These are phyloP conservation scores for Xylaria sp. DNA, from an alignment of 2,329 filamentous ascomycete species.

Conservation along the genomic window DNA sequence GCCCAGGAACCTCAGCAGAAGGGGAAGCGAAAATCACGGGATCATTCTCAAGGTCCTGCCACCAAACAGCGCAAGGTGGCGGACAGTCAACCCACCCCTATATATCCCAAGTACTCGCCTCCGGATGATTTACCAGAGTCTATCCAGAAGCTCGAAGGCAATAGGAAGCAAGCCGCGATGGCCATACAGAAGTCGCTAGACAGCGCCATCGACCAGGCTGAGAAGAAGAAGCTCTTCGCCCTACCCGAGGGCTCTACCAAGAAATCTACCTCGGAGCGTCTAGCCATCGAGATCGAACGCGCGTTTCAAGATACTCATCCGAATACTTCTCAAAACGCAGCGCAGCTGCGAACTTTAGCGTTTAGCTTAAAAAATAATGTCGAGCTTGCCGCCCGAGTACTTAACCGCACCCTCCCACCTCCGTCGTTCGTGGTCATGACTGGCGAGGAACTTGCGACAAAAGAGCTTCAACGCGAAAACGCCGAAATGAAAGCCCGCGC, in stretches of 20 bases:
- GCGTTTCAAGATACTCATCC: constrained; percentile 64
- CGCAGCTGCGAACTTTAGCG: constrained; percentile 75
- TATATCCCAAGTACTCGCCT: constrained; percentile 50
- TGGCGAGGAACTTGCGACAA: constrained; percentile 87
- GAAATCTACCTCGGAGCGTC: constrained; percentile 68
- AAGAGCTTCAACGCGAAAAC: constrained; percentile 80
- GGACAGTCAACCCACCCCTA: constrained; percentile 51
- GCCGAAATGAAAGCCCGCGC: constrained; percentile 78
- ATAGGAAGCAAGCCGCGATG: constrained; percentile 71
- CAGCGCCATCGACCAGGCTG: constrained; percentile 67
- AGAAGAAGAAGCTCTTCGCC: constrained; percentile 67
- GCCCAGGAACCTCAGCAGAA: constrained; percentile 47
- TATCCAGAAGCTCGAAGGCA: constrained; percentile 62
- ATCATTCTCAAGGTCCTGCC: constrained; percentile 59
- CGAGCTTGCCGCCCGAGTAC: constrained; percentile 74
- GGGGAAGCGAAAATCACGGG: constrained; percentile 63
- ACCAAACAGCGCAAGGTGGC: constrained; percentile 61
- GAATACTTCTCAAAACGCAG: constrained; percentile 57
- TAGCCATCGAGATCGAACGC: constrained; percentile 82
- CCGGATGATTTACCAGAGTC: constrained; percentile 58
- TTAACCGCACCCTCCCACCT: constrained; percentile 74
- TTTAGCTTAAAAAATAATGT: constrained; percentile 91
- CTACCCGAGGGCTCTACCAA: constrained; percentile 68
- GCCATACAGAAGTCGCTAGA: constrained; percentile 73
- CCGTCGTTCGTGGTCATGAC: constrained; percentile 86